Evolutionary conservation across 371 early-diverging fungal genomes (phyloP), one percentile per base, ranked within the genome.

Genomic region (Chytridium lagenaria): DNA sequence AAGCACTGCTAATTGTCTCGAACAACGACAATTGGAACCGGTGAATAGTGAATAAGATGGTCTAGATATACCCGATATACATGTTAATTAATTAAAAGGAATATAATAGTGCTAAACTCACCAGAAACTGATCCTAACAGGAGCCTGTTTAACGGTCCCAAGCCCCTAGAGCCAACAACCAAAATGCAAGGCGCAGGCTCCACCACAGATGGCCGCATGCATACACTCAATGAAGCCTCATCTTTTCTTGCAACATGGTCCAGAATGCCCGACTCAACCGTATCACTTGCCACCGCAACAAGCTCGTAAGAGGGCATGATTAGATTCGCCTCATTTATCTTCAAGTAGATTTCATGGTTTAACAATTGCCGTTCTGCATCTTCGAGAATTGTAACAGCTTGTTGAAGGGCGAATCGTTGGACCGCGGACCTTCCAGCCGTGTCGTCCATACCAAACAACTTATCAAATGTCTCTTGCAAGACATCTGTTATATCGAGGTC

Each of bases 61-160:
- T 61, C 61, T 61, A 61, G n/a, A n/a, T n/a, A n/a, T n/a, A n/a
- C n/a, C n/a, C n/a, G n/a, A n/a, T n/a, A n/a, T n/a, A n/a, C n/a
- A n/a, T n/a, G n/a, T n/a, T n/a, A n/a, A n/a, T n/a, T n/a, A n/a
- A n/a, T n/a, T n/a, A n/a, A n/a, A n/a, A n/a, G n/a, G n/a, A n/a
- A n/a, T n/a, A n/a, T n/a, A n/a, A n/a, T n/a, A n/a, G n/a, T n/a
- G n/a, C n/a, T n/a, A 26, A 23, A 26, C 57, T 61, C 36, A 61
- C 61, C 61, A 3, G 61, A 61, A 61, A 34, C 36, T 12, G 66
- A 66, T n/a, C 66, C 66, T 22, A 66, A n/a, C 66, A 66, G 30
- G 5, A 66, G 16, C 66, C 66, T 37, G 16, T 66, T 38, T 44
- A 66, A 26, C n/a, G 28, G 36, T 16, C 66, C 66, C 66, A 66